Base-by-base conservation (phyloP, 192 early-diverging fungal species). In the Entophlyctis helioformis region DNA sequence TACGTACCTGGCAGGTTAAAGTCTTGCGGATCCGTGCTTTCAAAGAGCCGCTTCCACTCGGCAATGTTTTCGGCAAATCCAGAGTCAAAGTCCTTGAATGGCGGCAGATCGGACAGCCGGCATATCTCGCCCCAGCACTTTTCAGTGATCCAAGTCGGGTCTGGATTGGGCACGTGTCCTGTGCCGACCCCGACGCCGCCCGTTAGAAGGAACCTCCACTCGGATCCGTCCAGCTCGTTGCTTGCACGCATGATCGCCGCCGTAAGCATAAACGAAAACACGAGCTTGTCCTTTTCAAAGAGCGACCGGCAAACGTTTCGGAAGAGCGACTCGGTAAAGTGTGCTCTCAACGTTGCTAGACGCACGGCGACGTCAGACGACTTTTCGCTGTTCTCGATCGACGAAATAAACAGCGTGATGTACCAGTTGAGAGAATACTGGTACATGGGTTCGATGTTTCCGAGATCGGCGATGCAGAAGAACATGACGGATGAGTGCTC, bases 201-300 rank as follows among this genome's bases (percentile, higher is more conserved):
- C 13, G 75, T 78, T 3, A 78, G 31, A 20, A 78, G 27, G 45
- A 78, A 78, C 35, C 65, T 19, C 60, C 64, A 69, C 49, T 78
- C 75, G 26, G 59, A 64, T 8, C 46, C 46, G 39, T 75, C 63
- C 32, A 78, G 45, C 44, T 76, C 72, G n/a, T 64, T 64, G 7
- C 51, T 39, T 15, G 57, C 67, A 18, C 53, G 38, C 36, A 78
- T 44, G 27, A 78, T 76, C 1, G 71, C 62, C 4, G 66, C 45
- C 35, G 63, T 65, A 12, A 78, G 53, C 56, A 75, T 42, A 42
- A 78, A 72, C 5, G 73, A 70, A 36, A 78, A 78, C 12, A 73
- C 60, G 12, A 78, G 70, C 60, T 78, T 78, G 52, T 78, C 75
- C 46, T 78, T 78, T 57, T 78, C 75, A 61, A 78, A 78, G 23